Evolutionary conservation across 1,139 yeast species (phyloP).

Genomic region (Lodderomyces margitis): DNA sequence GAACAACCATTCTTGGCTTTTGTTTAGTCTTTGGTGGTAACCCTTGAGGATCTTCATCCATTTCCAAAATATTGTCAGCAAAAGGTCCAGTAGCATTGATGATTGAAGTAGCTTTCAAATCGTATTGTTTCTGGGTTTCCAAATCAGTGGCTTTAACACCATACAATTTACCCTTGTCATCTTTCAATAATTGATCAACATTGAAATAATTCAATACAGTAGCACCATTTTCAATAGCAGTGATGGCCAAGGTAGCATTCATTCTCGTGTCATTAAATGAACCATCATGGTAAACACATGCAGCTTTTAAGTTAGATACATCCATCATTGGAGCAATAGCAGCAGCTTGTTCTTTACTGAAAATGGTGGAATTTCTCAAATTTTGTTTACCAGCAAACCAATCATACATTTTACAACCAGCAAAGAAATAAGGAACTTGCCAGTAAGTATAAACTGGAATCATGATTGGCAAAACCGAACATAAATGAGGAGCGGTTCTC

Average conservation of each 20-base stretch:
- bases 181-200: conserved; percentile 73
- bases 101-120: conserved; percentile 67
- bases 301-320: conserved; percentile 76
- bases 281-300: conserved; percentile 94
- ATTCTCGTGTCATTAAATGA: conserved; percentile 90
- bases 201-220: conserved; percentile 85
- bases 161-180: conserved; percentile 52
- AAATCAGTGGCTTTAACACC: conserved; percentile 79
- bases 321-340: conserved; percentile 89
- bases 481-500: conserved; percentile 90
- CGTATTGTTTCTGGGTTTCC: conserved; percentile 64
- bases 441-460: conserved; percentile 94
- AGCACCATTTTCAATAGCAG: conserved; percentile 87
- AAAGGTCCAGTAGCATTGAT: conserved; percentile 96
- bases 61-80: conserved; percentile 78
- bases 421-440: conserved; percentile 94
- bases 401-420: conserved; percentile 90
- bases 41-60: conserved; percentile 76
- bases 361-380: conserved; percentile 73
- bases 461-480: conserved; percentile 85
- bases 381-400: conserved; percentile 89
- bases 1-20: conserved; percentile 80
- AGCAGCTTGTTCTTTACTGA: conserved; percentile 65
- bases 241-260: conserved; percentile 80
- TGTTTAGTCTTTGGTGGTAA: conserved; percentile 51